These are phyloP conservation scores for Thelonectria rubi DNA, from an alignment of 2,329 filamentous ascomycete species.

Conservation along the genomic window DNA sequence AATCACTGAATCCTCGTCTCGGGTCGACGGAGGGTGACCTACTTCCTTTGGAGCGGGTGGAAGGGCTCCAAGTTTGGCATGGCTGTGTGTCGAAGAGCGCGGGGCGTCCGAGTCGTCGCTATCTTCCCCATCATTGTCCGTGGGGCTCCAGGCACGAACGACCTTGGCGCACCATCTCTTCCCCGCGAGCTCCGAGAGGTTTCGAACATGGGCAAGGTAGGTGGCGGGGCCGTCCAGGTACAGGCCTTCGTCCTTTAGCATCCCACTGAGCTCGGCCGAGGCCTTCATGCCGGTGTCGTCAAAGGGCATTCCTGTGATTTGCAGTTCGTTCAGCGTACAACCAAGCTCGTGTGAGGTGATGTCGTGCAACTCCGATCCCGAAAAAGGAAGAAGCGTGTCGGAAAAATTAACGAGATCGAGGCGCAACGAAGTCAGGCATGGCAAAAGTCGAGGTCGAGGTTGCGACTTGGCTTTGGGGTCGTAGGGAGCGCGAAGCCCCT, in stretches of 20 bases:
- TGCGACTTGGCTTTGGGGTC: slow-evolving; percentile 53
- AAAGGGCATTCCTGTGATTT: slow-evolving; percentile 61
- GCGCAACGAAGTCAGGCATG: slow-evolving; percentile 57
- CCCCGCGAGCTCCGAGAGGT: slow-evolving; percentile 52
- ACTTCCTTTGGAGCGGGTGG: slow-evolving; percentile 54
- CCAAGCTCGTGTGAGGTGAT: slow-evolving; percentile 63
- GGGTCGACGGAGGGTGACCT: slow-evolving; percentile 54
- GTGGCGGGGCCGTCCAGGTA: slow-evolving; percentile 57
- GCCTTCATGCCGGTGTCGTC: slow-evolving; percentile 60
- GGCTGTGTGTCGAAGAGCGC: slow-evolving; percentile 36
- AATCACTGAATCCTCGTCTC: slow-evolving; percentile 55
- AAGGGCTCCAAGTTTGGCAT: slow-evolving; percentile 47
- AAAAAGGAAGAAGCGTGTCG: slow-evolving; percentile 55
- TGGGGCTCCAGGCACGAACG: slow-evolving; percentile 55
- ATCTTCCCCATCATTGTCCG: slow-evolving; percentile 37
- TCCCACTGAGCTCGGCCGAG: slow-evolving; percentile 58
- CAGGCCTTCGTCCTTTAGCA: slow-evolving; percentile 63
- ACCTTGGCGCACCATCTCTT: slow-evolving; percentile 54
- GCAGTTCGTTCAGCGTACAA: slow-evolving; percentile 62
- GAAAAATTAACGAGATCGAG: slow-evolving; percentile 66
- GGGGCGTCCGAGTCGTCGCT: slow-evolving; percentile 41
- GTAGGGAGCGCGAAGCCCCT: slow-evolving; percentile 60
- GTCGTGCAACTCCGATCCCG: slow-evolving; percentile 59
- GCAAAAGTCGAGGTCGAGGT: slow-evolving; percentile 55
- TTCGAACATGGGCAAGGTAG: slow-evolving; percentile 53